Evolutionary conservation across 148 eudicot species (phyloP), one percentile per base, ranked within the genome.

Genomic region (Diospyros kaki): DNA sequence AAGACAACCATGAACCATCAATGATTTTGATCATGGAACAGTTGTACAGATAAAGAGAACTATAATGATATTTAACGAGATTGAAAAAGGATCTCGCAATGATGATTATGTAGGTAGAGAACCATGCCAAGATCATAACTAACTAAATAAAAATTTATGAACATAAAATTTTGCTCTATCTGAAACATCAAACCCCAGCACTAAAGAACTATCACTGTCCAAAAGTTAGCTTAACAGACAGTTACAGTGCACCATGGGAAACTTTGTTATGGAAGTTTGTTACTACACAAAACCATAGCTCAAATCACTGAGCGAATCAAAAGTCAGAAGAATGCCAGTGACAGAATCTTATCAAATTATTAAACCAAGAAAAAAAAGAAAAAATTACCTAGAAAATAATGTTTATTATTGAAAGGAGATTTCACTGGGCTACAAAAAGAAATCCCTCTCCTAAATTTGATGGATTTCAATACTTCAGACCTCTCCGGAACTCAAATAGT

Each of bases 271-370:
- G 28, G 28, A 28, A 28, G 28, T 28, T 28, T 28, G 28, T 28
- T 28, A 28, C 28, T 28, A 28, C 28, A 28, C 28, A 28, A 28
- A 28, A 28, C 28, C 28, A 28, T 28, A 28, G 28, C 28, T 28
- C 28, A 28, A 28, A 28, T 28, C 28, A 28, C 28, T 28, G 28
- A 28, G 28, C 28, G 28, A 28, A 28, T 28, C 28, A 28, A 28
- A 28, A 28, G 0, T 28, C 28, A 28, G 28, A 28, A 28, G 28
- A 28, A 28, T 28, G 6, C 51, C 9, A 56, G 28, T 46, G 6
- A 9, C 45, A 38, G 68, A 41, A 69, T 69, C 58, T 13, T 60
- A 62, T 62, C 45, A 50, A 74, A 62, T 15, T 53, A 40, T 45
- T 10, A 50, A 14, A 14, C 5, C 5, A 48, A 60, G 12, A 18